Base-by-base conservation (phyloP, 768 basidiomycete species). In the Mycena kentingensis region DNA sequence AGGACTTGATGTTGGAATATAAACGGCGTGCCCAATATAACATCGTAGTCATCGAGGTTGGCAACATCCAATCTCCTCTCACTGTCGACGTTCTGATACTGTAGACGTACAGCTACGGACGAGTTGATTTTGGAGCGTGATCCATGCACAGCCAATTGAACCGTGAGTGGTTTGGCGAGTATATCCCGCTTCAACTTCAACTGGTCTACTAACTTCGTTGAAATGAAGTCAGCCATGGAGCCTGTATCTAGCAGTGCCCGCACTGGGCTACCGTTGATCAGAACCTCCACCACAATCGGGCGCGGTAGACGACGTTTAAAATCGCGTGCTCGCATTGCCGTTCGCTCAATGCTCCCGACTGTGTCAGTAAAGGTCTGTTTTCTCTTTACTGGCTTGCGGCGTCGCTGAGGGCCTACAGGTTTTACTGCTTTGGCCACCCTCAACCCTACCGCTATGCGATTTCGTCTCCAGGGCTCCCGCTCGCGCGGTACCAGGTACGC, bases 211-310 rank as follows among this genome's bases (percentile, higher is more conserved):
- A 72, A n/a, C 16, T 37, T 58, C 4, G 68, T 57, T 2, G 67
- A 66, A 18, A 73, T 61, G 39, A 73, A 70, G 50, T 73, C 71
- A 4, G 64, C 62, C 31, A 66, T 47, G 0, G 70, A 72, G 2
- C 52, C 52, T 0, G 46, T 49, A 18, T 54, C 52, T 18, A 54
- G 2, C n/a, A 54, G 2, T 11, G 46, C 52, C 1, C 46, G 52
- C 2, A 32, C 46, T 13, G 46, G n/a, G 3, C 43, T 28, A 2
- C 34, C 46, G 22, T 53, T 47, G 3, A 53, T 19, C 11, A 18
- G 10, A 8, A 24, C 39, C 7, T 54, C 31, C 0, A 54, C 32
- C 5, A 54, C 26, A 0, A 48, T 49, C 21, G 38, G 52, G 1
- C 24, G 2, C 3, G 52, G 52, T 5, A 49, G 19, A 0, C 47